A percentile compares a stretch with the other conserved stretches of the same genome.
These are phyloP conservation scores for Mrakia blollopis DNA, from an alignment of 768 basidiomycete species.

Conservation along the genomic window DNA sequence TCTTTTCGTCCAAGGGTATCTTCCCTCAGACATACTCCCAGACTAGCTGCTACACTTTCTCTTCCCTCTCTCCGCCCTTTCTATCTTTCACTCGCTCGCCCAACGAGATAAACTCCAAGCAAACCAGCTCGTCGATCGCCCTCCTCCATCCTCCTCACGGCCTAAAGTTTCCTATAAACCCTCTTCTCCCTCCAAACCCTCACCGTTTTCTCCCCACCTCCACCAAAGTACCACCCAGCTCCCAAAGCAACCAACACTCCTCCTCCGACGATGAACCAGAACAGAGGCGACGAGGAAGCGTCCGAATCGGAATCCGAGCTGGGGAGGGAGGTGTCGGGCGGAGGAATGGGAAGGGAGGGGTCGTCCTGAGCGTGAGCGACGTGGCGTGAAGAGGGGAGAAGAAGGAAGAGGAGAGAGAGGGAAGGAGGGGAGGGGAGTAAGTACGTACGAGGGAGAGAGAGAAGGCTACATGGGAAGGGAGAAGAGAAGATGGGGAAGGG, in stretches of 20 bases:
- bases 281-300: background rate
- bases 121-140: background rate
- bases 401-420: background rate
- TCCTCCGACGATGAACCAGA: conserved; percentile 20
- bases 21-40: too few species aligned
- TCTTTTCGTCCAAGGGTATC: too few species aligned
- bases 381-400: too few species aligned
- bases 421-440: background rate
- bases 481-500: background rate
- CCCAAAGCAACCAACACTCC: background rate
- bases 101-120: too few species aligned
- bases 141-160: background rate
- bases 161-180: background rate
- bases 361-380: conserved; percentile 7
- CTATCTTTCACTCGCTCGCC: background rate
- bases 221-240: background rate
- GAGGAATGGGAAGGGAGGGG: background rate
- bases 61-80: background rate
- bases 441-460: background rate
- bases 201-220: background rate
- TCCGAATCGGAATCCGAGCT: background rate
- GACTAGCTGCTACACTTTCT: too few species aligned
- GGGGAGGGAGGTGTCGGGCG: background rate
- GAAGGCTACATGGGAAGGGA: background rate
- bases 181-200: background rate